Evolutionary conservation across 306 rosid genomes (phyloP), one percentile per base, ranked within the genome.

Genomic region (Malus sieversii): DNA sequence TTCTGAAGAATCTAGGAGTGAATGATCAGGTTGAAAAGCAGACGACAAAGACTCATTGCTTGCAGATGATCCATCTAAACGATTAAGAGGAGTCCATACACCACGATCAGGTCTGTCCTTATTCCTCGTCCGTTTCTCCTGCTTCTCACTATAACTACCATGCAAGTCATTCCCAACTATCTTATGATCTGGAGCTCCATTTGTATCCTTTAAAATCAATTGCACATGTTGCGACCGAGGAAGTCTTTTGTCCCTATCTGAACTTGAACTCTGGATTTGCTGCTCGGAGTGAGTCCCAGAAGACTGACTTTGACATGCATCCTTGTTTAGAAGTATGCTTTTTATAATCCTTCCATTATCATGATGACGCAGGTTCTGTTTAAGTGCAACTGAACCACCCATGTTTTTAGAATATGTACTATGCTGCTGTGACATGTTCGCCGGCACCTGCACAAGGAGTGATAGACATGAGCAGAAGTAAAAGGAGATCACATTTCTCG

Each of bases 301-400:
- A 77, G 78, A 84, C 72, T 82, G 93, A 85, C 71, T 80, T 82
- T 84, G 93, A 64, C 58, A 85, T 75, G 80, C 71, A 70, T 85
- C 90, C 83, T 87, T 88, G 77, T 86, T 87, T 42, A 83, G 81
- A 75, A 85, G 89, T 84, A 91, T 88, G 77, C 88, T 80, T 82
- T 80, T 91, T 48, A 85, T 79, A 45, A 85, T 84, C 85, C 89
- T 82, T 76, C 88, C 91, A 12, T 78, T 79, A 77, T 86, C 90
- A 72, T 82, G 85, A 53, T 72, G 84, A 73, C 76, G 82, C 72
- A 79, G 92, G 76, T 81, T 85, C 82, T 86, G 96, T 79, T 85
- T 87, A 62, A 64, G 38, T 55, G 78, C 68, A 55, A 79, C 40
- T 79, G 85, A 79, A 77, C 81, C 85, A 51, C 60, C 20, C 68